Evolutionary conservation across 1,139 yeast genomes (phyloP), one percentile per base, ranked within the genome.

Genomic region (Hansenula anomala): DNA sequence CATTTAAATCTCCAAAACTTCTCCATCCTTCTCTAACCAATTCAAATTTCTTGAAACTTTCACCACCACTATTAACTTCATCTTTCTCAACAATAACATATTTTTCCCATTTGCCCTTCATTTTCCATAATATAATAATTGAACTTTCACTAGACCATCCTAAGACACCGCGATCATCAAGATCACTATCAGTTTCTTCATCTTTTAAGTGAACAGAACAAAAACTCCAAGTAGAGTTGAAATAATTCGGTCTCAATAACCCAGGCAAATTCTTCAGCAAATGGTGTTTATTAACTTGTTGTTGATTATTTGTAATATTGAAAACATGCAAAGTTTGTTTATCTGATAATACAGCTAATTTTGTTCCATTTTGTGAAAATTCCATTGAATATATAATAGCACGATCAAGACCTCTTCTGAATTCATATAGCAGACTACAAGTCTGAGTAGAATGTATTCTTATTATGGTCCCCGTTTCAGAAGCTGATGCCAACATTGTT

Each of bases 141-240:
- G 79, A 67, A 46, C 75, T 83, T 48, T 81, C 84, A 12, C 80
- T 79, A 1, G 80, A 69, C 96, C 96, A 87, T 2, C 94, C 96
- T 28, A 90, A 50, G 0, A 76, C 75, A 0, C 96, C 94, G 28
- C 61, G 56, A 49, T 81, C 87, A 40, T 67, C 54, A 6, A 54
- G 48, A 6, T 49, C 47, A 6, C 47, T 64, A 38, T 38, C 49
- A 6, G 47, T 48, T 15, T 48, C 55, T 31, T 50, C 62, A 24
- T 56, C 49, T 43, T 71, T 73, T 28, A 89, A 75, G 49, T 84
- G 83, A n/a, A 78, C 69, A 1, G 90, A 81, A 36, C 89, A 88
- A 63, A 84, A 86, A 34, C 95, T 82, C 97, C 97, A 90, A 13
- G 85, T 82, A 2, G 95, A 82, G 41, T 83, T 77, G 61, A 90